Conservation (phyloP, 2,329 filamentous ascomycete species). For the Pseudogymnoascus sp. region DNA sequence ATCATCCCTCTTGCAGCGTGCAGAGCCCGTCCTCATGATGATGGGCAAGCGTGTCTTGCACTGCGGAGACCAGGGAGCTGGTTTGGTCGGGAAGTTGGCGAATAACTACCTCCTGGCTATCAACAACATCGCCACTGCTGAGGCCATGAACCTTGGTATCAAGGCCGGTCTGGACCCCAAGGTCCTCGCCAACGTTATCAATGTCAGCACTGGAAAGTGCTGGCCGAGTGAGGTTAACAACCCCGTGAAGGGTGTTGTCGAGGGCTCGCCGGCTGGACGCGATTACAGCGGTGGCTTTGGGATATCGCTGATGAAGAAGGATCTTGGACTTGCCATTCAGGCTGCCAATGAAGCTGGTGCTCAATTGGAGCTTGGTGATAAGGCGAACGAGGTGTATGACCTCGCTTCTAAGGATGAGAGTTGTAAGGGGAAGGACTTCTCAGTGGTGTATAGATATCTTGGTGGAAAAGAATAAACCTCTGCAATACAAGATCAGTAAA, state of each 20-base stretch:
- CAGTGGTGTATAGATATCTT: conserved; percentile 68
- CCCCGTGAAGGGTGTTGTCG: conserved; percentile 77
- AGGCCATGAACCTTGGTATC: conserved; percentile 59
- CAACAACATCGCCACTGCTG: conserved; percentile 70
- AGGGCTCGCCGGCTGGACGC: conserved; percentile 62
- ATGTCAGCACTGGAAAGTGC: conserved; percentile 85
- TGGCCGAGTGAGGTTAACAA: conserved; percentile 97
- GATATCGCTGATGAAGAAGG: conserved; percentile 71
- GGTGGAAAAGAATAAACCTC: conserved; percentile 39
- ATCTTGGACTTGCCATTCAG: conserved; percentile 62
- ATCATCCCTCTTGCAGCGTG: conserved; percentile 48
- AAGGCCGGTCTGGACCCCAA: conserved; percentile 50
- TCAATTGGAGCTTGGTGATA: conserved; percentile 53
- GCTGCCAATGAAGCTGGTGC: conserved; percentile 61
- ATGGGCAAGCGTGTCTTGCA: conserved; percentile 87
- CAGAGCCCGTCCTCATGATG: conserved; percentile 60
- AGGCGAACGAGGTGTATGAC: conserved; percentile 59
- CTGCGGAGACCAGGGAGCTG: conserved; percentile 75
- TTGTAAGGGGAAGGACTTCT: conserved; percentile 68
- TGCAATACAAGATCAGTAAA: neutral
- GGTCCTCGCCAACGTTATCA: conserved; percentile 76
- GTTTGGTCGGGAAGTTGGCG: conserved; percentile 83
- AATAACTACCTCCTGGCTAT: conserved; percentile 96
- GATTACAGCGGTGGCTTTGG: conserved; percentile 75
- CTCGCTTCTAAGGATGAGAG: conserved; percentile 50